phyloP scores from a whole-genome alignment of 306 rosid species.

The Sindora glabra region DNA sequence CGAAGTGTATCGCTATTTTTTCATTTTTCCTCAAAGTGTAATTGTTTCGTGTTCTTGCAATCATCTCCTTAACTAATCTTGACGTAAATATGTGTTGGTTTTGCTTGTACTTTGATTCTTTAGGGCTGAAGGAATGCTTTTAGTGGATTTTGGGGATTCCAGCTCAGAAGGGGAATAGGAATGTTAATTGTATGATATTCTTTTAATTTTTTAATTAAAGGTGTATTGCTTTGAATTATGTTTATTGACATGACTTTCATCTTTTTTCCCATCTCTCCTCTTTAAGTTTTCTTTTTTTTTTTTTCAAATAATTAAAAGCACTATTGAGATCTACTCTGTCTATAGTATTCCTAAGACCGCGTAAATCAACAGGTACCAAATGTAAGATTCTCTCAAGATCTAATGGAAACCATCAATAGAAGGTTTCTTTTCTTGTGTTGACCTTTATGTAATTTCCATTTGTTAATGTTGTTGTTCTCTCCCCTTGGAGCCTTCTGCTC shows the following conservation, averaged over 20 bases:
- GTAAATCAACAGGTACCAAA: not conserved
- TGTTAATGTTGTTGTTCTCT: too few relatives aligned
- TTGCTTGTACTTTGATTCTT: slow-evolving; percentile 21
- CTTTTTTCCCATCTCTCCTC: not conserved
- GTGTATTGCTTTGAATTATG: slow-evolving; percentile 18
- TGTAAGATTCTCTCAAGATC: not conserved
- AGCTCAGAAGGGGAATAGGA: slow-evolving; percentile 9
- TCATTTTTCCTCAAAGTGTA: slow-evolving; percentile 15
- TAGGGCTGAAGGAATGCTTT: slow-evolving; percentile 19
- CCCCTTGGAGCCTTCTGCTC: too few relatives aligned
- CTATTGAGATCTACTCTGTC: not conserved
- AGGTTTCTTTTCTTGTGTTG: too few relatives aligned
- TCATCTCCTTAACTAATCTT: slow-evolving; percentile 18
- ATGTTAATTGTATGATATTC: slow-evolving; percentile 40
- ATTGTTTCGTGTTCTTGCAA: slow-evolving; percentile 18
- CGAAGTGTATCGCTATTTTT: slow-evolving; percentile 4
- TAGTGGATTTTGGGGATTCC: not conserved
- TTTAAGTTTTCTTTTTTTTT: not conserved
- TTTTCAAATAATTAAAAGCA: not conserved
- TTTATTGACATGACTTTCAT: not conserved
- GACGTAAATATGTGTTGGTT: slow-evolving; percentile 20
- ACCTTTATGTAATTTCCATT: not conserved
- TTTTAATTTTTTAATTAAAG: slow-evolving; percentile 1
- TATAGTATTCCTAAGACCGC: slow-evolving; percentile 2
- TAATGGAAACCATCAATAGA: slow-evolving; percentile 8